phyloP scores from a whole-genome alignment of 2,329 filamentous ascomycete genomes.

The Diaporthe nobilis region DNA sequence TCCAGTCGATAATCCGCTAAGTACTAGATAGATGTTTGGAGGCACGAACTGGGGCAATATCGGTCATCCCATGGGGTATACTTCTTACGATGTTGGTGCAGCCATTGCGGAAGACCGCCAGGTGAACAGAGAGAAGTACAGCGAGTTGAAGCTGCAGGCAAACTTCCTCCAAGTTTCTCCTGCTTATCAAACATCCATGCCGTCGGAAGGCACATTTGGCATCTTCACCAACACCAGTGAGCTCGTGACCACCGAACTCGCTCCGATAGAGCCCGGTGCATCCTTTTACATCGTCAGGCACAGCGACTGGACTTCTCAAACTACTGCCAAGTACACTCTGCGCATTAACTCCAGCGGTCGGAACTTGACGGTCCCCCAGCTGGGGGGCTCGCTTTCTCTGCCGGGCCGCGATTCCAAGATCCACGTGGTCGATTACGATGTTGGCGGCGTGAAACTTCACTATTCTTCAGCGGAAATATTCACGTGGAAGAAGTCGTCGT shows the following conservation, averaged over 20 bases:
- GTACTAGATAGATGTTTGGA: constrained; percentile 76
- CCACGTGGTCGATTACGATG: constrained; percentile 75
- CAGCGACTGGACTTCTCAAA: constrained; percentile 70
- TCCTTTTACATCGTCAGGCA: constrained; percentile 80
- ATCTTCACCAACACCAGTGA: constrained; percentile 63
- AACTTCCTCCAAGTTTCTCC: constrained; percentile 82
- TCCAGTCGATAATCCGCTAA: constrained; percentile 80
- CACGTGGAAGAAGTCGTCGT: constrained; percentile 77
- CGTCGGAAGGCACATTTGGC: constrained; percentile 52
- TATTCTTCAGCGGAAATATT: constrained; percentile 80
- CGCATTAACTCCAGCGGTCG: constrained; percentile 68
- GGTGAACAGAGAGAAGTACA: constrained; percentile 81
- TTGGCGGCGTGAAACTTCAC: constrained; percentile 70
- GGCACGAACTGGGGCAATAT: constrained; percentile 89
- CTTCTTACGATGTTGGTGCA: constrained; percentile 68
- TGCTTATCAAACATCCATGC: constrained; percentile 73
- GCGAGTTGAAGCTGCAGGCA: constrained; percentile 81
- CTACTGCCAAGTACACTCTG: constrained; percentile 72
- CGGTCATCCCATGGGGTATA: constrained; percentile 76
- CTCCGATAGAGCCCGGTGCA: constrained; percentile 72
- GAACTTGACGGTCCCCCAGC: constrained; percentile 68
- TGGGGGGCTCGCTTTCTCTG: constrained; percentile 68
- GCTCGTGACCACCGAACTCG: constrained; percentile 67
- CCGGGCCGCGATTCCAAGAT: constrained; percentile 76
- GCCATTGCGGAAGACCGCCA: constrained; percentile 78